A percentile compares a stretch with the other conserved stretches of the same genome.
phyloP scores from a whole-genome alignment of 768 basidiomycete genomes.

The Mycena floridula region DNA sequence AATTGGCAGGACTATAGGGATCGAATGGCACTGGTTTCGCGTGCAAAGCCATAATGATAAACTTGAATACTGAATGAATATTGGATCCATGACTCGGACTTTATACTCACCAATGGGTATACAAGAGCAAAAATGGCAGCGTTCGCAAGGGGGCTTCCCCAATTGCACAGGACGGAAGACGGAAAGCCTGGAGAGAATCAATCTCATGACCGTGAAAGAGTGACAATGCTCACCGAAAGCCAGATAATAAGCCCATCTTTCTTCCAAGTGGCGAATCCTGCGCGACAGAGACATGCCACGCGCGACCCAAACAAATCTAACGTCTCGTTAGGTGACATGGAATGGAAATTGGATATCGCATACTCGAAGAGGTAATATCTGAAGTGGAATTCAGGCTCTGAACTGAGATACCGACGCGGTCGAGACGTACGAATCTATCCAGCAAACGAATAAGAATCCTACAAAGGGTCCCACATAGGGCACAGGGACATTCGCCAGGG shows the following conservation, averaged over 20 bases:
- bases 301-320: constrained; percentile 74
- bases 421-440: constrained; percentile 76
- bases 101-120: constrained; percentile 69
- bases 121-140: constrained; percentile 79
- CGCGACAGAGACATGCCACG: constrained; percentile 63
- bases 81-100: too few relatives aligned
- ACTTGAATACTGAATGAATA: too few relatives aligned
- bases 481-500: constrained; percentile 58
- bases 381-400: constrained; percentile 1
- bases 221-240: constrained; percentile 57
- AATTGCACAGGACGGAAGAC: constrained; percentile 64
- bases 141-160: constrained; percentile 70
- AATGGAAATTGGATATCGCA: constrained; percentile 12
- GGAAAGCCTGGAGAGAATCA: constrained; percentile 48
- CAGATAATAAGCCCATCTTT: constrained; percentile 86
- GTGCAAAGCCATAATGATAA: constrained; percentile 79
- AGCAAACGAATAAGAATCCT: constrained; percentile 73
- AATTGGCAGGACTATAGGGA: constrained; percentile 58
- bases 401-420: too few relatives aligned
- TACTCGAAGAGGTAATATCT: constrained; percentile 93
- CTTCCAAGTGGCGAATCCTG: constrained; percentile 71
- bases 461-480: constrained; percentile 51
- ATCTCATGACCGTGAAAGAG: background rate
- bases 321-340: background rate
- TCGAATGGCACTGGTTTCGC: constrained; percentile 69